phyloP scores from a whole-genome alignment of 495 filamentous ascomycete species.

The Filosporella fistucella region DNA sequence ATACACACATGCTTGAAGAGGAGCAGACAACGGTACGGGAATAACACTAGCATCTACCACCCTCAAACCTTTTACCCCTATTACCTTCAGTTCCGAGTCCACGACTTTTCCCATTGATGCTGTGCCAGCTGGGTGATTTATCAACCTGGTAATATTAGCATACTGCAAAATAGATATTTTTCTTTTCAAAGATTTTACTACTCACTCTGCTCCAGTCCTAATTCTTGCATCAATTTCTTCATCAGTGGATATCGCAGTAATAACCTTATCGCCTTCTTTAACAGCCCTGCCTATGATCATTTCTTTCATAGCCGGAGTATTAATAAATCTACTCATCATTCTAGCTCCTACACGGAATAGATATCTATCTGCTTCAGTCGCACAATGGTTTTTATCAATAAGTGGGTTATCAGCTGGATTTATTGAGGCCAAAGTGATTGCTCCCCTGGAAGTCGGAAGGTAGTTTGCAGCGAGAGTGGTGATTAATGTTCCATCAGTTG shows the following conservation, averaged over 20 bases:
- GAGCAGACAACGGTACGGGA: slow-evolving; percentile 38
- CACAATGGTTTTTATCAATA: slow-evolving; percentile 44
- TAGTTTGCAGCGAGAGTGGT: slow-evolving; percentile 27
- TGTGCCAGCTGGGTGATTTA: slow-evolving; percentile 54
- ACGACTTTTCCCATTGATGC: slow-evolving; percentile 44
- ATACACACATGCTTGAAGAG: slow-evolving; percentile 33
- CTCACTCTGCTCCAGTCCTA: slow-evolving; percentile 34
- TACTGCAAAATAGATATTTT: too few relatives aligned
- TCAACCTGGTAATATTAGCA: too few relatives aligned
- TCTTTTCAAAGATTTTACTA: too few relatives aligned
- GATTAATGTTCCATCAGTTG: slow-evolving; percentile 36
- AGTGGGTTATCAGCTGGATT: slow-evolving; percentile 32
- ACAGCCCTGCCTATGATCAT: slow-evolving; percentile 37
- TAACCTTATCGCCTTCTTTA: slow-evolving; percentile 40
- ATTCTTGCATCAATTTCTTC: slow-evolving; percentile 42
- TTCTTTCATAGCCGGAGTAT: slow-evolving; percentile 35
- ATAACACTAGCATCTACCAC: slow-evolving; percentile 59
- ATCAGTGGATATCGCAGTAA: slow-evolving; percentile 28
- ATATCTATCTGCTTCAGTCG: slow-evolving; percentile 34
- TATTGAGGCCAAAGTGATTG: slow-evolving; percentile 32
- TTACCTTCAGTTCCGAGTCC: slow-evolving; percentile 50
- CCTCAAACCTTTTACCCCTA: slow-evolving; percentile 46
- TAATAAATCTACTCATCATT: slow-evolving; percentile 42
- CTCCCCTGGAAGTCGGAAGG: slow-evolving; percentile 32
- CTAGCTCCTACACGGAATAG: slow-evolving; percentile 32